These are phyloP conservation scores for Cladosporium sp. DNA, from an alignment of 2,329 filamentous ascomycete genomes.

Conservation along the genomic window DNA sequence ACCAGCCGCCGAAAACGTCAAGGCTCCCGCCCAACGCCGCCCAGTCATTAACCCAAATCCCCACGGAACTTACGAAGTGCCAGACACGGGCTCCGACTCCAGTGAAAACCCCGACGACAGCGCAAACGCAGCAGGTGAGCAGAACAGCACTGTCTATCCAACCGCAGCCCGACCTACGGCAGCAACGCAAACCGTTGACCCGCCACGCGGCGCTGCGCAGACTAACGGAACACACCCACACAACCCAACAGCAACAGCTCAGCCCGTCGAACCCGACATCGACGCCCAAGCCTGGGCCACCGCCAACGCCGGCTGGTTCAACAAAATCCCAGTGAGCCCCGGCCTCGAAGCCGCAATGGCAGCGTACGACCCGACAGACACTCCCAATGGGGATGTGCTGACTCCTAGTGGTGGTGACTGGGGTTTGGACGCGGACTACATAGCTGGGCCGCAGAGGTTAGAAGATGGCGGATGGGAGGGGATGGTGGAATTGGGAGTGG, in stretches of 20 bases:
- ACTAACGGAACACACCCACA: background rate
- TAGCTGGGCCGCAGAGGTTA: background rate
- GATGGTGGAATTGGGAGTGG: background rate
- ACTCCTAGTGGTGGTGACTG: too few relatives aligned
- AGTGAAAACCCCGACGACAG: background rate
- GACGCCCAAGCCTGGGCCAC: background rate
- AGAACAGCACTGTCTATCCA: background rate
- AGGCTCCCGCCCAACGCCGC: too few relatives aligned
- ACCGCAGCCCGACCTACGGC: too few relatives aligned
- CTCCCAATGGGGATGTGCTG: too few relatives aligned
- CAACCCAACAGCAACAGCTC: background rate
- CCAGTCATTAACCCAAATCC: background rate
- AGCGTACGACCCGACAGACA: too few relatives aligned
- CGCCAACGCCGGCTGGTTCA: background rate
- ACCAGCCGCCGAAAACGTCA: background rate
- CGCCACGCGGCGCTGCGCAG: too few relatives aligned
- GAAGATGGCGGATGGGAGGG: background rate
- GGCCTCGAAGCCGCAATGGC: background rate
- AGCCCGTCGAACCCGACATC: background rate
- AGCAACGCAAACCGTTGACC: background rate
- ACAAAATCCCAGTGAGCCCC: too few relatives aligned
- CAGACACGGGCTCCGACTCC: background rate
- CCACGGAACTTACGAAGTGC: background rate
- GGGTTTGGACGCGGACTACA: background rate
- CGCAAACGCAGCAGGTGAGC: background rate